Base-by-base conservation (phyloP, 257 asterid species). In the Vinca minor region DNA sequence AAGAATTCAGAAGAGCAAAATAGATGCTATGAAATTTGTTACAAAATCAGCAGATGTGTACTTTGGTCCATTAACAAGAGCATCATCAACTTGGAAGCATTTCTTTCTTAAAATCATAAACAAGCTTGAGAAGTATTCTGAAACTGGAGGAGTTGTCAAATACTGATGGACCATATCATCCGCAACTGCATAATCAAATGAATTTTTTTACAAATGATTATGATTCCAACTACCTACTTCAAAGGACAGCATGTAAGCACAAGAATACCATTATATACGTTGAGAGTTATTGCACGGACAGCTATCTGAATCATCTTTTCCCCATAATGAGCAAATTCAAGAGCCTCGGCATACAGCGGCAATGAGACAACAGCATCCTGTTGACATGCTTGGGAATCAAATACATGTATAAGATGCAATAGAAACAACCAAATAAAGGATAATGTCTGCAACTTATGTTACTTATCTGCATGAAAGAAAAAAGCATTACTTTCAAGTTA, bases 271-370 rank as follows among this genome's bases (percentile, higher is more conserved):
- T 35, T 63, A 36, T 62, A 70, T 13, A 70, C 42, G 49, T 70
- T 63, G 32, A 70, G 74, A 36, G 65, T 63, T 42, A 70, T 18
- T 20, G 74, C 68, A 52, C 66, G 70, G 45, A 56, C 65, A 23
- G 75, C 70, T 45, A 48, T 70, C 62, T 70, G 75, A 28, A 70
- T 63, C 74, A 70, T 62, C 69, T 70, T 70, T 54, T 63, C 74
- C 59, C 35, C 74, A 25, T 70, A 63, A 13, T 70, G 69, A 10
- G 45, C 65, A 70, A 70, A 35, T 49, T 64, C 64, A 46, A 56
- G 75, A 23, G 75, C 75, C 18, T 36, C 55, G 1, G 62, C 56
- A 46, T 70, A 70, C 61, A 70, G 53, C 0, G 75, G 75, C 38
- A 70, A 71, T 56, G 70, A 71, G 66, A 64, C 36, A 25, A 64